Evolutionary conservation across 352 stramenopile genomes (phyloP), one percentile per base, ranked within the genome.

Genomic region (Pythium myriotylum): DNA sequence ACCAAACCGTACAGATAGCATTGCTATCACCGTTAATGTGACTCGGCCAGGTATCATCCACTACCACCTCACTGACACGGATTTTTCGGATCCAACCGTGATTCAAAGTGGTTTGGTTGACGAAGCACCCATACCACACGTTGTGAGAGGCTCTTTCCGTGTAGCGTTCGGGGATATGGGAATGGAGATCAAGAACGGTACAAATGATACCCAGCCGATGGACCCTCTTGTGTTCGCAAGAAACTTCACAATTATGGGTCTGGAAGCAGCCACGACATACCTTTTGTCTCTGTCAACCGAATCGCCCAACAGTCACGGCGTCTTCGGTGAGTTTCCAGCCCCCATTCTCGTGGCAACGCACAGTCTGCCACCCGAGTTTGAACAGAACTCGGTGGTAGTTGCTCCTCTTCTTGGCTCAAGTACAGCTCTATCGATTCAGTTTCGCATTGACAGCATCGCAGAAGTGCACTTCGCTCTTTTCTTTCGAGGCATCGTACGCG

Each of bases 401-500:
- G 40, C 42, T 16, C 62, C 86, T 4, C 67, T 70, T 0, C 45
- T 54, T 26, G 77, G 69, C 24, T 84, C 76, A 6, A 84, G 80
- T 50, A 75, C 68, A 23, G 69, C 75, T 10, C 62, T 94, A 8
- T 65, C 68, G 8, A 74, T 92, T 32, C 54, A 81, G 20, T 77
- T 94, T 22, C 67, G 67, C 16, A 58, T 92, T 12, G 74, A 77
- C 46, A 70, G 74, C 1, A 85, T 90, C 47, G 80, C 81, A 17
- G 69, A 91, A 41, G 80, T 94, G 2, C 86, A 92, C 62, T 94
- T 90, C 56, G 77, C 79, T 1, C 19, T 92, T 8, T 88, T 94
- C 46, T 90, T 89, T 54, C 77, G 83, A 52, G 72, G 77, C 14
- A 54, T 92, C 17, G 43, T 54, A 13, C 37, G 35, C 2, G 65